These are phyloP conservation scores for Monilinia laxa DNA, from an alignment of 2,329 filamentous ascomycete genomes.

Conservation along the genomic window DNA sequence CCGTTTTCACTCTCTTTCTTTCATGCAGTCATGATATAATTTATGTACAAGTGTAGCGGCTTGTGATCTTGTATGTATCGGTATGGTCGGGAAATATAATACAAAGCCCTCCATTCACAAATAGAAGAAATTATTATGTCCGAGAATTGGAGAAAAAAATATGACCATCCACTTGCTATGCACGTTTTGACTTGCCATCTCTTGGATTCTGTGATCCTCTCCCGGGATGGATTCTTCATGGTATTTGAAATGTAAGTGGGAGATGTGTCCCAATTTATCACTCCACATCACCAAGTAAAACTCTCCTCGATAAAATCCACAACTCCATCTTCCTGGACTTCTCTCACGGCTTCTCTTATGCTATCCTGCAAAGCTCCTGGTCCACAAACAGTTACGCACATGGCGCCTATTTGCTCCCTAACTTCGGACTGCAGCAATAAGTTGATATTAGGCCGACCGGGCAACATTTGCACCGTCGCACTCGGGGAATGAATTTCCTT, in stretches of 20 bases:
- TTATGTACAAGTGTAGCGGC: slow-evolving; percentile 14
- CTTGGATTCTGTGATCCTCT: neutral
- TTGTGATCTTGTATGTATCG: neutral
- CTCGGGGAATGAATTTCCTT: slow-evolving; percentile 72
- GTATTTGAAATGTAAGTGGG: neutral
- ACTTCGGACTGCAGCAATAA: slow-evolving; percentile 81
- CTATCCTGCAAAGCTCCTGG: slow-evolving; percentile 74
- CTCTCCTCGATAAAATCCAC: slow-evolving; percentile 77
- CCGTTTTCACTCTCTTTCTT: neutral
- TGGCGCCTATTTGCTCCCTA: slow-evolving; percentile 77
- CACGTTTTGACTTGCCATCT: neutral
- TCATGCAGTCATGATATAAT: slow-evolving; percentile 17
- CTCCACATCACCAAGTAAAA: slow-evolving; percentile 52
- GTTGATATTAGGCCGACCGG: slow-evolving; percentile 80
- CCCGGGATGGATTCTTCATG: neutral
- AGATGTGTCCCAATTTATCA: neutral
- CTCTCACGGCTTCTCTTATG: slow-evolving; percentile 66
- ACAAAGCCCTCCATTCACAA: neutral
- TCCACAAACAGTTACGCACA: slow-evolving; percentile 81
- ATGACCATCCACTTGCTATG: neutral
- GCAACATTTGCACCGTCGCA: slow-evolving; percentile 84
- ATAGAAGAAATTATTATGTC: neutral
- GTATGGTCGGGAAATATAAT: neutral
- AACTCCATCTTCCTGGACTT: slow-evolving; percentile 59
- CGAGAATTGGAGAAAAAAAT: slow-evolving; percentile 6